phyloP scores from a whole-genome alignment of 768 basidiomycete genomes.

The Grammothele lineata region DNA sequence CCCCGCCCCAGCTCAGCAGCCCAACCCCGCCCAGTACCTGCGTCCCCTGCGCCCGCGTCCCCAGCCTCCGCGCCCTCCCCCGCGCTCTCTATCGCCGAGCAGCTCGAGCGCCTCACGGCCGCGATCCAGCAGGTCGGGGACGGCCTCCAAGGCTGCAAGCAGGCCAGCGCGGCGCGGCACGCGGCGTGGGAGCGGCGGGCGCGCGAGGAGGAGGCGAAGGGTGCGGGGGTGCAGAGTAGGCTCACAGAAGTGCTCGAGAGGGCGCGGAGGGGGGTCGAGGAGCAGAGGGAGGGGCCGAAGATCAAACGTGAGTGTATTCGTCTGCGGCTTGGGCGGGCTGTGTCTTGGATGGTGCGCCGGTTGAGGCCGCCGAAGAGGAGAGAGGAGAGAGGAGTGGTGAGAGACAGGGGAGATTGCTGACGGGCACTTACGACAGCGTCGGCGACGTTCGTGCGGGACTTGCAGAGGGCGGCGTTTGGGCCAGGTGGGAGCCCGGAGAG shows the following conservation, averaged over 20 bases:
- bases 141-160: conserved; percentile 1
- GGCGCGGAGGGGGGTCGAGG: background rate
- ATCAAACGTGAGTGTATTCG: background rate
- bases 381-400: background rate
- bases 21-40: background rate
- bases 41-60: background rate
- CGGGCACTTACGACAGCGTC: background rate
- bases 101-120: conserved; percentile 8
- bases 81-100: conserved; percentile 2
- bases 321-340: too few species aligned
- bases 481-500: conserved; percentile 5
- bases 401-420: background rate
- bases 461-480: conserved; percentile 12
- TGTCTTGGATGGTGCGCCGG: too few species aligned
- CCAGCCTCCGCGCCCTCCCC: background rate
- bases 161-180: conserved; percentile 3
- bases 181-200: background rate
- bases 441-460: conserved; percentile 1
- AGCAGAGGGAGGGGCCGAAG: background rate
- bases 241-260: background rate
- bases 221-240: background rate
- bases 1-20: background rate
- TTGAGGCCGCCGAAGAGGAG: background rate
- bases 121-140: conserved; percentile 4
- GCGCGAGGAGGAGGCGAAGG: background rate